A percentile compares a stretch with the other conserved stretches of the same genome.
phyloP scores from a whole-genome alignment of 164 flowering plant genomes.

The Nelumbo lutea region DNA sequence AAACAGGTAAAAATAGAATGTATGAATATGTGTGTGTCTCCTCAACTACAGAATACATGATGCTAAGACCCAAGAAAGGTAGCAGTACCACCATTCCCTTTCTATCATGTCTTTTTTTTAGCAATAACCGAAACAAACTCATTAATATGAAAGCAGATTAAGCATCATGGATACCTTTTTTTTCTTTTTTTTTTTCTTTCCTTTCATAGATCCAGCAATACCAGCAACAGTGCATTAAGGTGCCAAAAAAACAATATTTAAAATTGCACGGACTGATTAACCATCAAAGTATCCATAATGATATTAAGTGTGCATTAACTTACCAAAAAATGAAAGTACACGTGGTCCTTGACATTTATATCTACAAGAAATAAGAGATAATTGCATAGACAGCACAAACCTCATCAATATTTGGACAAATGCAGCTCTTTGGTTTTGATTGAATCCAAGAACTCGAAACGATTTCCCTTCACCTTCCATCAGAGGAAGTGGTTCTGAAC shows the following conservation, averaged over 20 bases:
- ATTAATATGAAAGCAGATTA: too few relatives aligned
- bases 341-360: too few relatives aligned
- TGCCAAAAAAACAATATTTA: too few relatives aligned
- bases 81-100: neutral
- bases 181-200: too few relatives aligned
- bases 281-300: too few relatives aligned
- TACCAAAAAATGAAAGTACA: too few relatives aligned
- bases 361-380: neutral
- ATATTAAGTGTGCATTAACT: too few relatives aligned
- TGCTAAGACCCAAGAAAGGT: neutral
- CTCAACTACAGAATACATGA: neutral
- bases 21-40: neutral
- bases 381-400: constrained; percentile 24
- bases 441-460: constrained; percentile 84
- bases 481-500: constrained; percentile 60
- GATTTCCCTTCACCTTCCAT: constrained; percentile 99
- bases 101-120: neutral
- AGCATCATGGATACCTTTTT: too few relatives aligned
- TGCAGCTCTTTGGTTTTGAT: constrained; percentile 78
- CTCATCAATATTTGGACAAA: constrained; percentile 96
- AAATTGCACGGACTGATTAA: too few relatives aligned
- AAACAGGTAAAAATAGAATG: constrained; percentile 1
- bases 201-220: too few relatives aligned
- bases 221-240: too few relatives aligned
- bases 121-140: too few relatives aligned